Percentiles rank a stretch among this genome's conserved stretches.
phyloP scores from a whole-genome alignment of 352 stramenopile genomes.

The Phytophthora multivora region DNA sequence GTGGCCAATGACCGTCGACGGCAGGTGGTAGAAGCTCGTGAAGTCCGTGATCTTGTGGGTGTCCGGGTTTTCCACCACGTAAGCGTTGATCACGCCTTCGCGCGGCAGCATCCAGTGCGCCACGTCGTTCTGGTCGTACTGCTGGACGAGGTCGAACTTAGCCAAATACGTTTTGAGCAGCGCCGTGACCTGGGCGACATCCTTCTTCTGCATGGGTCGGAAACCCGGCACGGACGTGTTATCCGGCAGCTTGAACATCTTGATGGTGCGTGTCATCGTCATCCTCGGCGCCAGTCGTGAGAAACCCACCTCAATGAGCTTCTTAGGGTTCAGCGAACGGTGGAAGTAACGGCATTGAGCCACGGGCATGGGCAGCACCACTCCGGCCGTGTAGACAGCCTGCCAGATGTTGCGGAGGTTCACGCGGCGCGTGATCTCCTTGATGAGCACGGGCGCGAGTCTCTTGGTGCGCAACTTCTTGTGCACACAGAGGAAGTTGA shows the following conservation, averaged over 20 bases:
- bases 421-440: slow-evolving; percentile 98
- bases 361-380: slow-evolving; percentile 97
- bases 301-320: slow-evolving; percentile 99
- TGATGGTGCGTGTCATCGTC: slow-evolving; percentile 96
- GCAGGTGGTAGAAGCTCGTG: slow-evolving; percentile 98
- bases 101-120: slow-evolving; percentile 98
- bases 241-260: slow-evolving; percentile 90
- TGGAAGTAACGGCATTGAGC: slow-evolving; percentile 97
- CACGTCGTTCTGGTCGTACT: slow-evolving; percentile 94
- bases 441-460: slow-evolving; percentile 98
- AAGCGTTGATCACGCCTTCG: slow-evolving; percentile 95
- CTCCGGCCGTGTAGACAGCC: slow-evolving; percentile 99
- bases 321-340: slow-evolving; percentile 98
- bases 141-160: slow-evolving; percentile 86
- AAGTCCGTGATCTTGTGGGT: slow-evolving; percentile 94
- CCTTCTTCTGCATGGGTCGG: slow-evolving; percentile 64
- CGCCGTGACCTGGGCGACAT: slow-evolving; percentile 61
- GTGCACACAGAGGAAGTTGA: slow-evolving; percentile 99
- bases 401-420: slow-evolving; percentile 95
- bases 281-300: slow-evolving; percentile 93
- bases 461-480: slow-evolving; percentile 97
- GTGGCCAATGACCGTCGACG: slow-evolving; percentile 96
- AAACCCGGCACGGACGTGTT: slow-evolving; percentile 48
- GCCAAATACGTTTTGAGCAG: slow-evolving; percentile 68
- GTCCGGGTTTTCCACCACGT: slow-evolving; percentile 83